Base-by-base conservation (phyloP, 192 early-diverging fungal genomes). In the Entomortierella beljakovae region DNA sequence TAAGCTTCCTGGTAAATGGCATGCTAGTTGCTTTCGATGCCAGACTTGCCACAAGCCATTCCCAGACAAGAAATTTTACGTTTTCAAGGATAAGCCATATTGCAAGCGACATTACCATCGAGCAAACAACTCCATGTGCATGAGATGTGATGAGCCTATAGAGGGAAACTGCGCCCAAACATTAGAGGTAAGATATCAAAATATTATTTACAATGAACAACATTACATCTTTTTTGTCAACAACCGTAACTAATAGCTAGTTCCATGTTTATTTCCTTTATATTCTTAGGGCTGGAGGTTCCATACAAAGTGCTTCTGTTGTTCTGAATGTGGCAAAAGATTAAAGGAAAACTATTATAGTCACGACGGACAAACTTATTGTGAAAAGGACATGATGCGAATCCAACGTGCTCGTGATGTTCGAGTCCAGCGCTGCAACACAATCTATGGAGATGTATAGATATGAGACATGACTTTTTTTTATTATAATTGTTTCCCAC, bases 131-230 rank as follows among this genome's bases (percentile, higher is more conserved):
- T 95, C 94, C 28, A 84, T 97, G 34, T 97, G 96, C 64, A 88
- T 83, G 51, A 70, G 73, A 5, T 97, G 94, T 68, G 81, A 84
- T 42, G 81, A 94, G 23, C 94, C 94, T 6, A 97, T 97, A 50
- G 93, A 97, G 80, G 94, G 95, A 9, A 87, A 92, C 2, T 97
- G 96, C 84, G 96, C 93, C 16, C 92, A 95, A 66, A 92, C 96
- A 16, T 77, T 87, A 31, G 95, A 97, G 82, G 74, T 77, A 77
- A 55, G 56, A 53, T 2, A 28, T n/a, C 28, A 43, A 18, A 31
- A 61, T 2, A 8, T 18, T 16, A 25, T 56, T 10, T 29, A 32
- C 34, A 20, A 11, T 10, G 11, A 22, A 37, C 37, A 37, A 4
- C 9, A 37, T 8, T n/a, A 33, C 23, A 26, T 29, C 0, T 3